phyloP scores from a whole-genome alignment of 164 flowering plant genomes.

The Stephania yunnanensis region DNA sequence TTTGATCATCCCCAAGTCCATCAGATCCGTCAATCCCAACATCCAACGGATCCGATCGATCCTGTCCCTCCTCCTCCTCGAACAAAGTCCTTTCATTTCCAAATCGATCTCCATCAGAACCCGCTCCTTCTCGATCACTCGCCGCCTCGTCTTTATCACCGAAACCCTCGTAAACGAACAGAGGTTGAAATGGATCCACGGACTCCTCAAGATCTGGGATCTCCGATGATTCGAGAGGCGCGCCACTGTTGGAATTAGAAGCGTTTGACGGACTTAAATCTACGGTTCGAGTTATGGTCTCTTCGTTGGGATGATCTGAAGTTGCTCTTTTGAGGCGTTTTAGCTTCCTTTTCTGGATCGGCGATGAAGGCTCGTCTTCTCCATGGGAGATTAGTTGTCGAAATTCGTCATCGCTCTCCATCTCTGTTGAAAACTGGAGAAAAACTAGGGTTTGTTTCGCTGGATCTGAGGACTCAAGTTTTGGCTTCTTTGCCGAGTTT shows the following conservation, averaged over 20 bases:
- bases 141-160: constrained; percentile 12
- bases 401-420: constrained; percentile 66
- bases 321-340: constrained; percentile 52
- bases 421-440: constrained; percentile 10
- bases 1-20: constrained; percentile 16
- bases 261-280: not conserved
- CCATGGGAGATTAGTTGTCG: constrained; percentile 24
- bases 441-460: constrained; percentile 20
- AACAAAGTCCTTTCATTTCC: constrained; percentile 28
- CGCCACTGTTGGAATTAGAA: not conserved
- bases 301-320: constrained; percentile 17
- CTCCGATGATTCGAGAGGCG: not conserved
- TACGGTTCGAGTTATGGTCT: not conserved
- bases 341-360: constrained; percentile 31
- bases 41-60: constrained; percentile 7
- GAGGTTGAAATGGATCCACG: constrained; percentile 3
- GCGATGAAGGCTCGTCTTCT: constrained; percentile 31
- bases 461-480: not conserved
- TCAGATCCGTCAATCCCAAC: constrained; percentile 13
- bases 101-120: constrained; percentile 13
- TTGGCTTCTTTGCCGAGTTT: not conserved
- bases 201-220: not conserved
- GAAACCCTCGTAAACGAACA: constrained; percentile 11
- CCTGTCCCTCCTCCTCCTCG: constrained; percentile 3
- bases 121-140: constrained; percentile 11